Base-by-base conservation (phyloP, 176 grass and related monocot genomes). In the Secale cereale region DNA sequence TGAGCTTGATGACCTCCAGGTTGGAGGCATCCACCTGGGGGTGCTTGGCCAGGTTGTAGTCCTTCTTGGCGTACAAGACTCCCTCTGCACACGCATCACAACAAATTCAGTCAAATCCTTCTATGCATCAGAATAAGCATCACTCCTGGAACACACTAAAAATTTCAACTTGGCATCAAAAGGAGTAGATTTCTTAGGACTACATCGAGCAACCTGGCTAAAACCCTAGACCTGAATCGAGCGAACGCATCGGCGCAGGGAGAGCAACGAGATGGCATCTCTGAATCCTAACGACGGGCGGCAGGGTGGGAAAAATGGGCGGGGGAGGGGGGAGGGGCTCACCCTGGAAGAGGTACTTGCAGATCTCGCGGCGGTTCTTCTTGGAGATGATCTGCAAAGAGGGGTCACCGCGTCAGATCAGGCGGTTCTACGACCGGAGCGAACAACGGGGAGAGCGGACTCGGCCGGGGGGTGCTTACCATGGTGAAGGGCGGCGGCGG, bases 31-130 rank as follows among this genome's bases (percentile, higher is more conserved):
- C 95, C 1, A 98, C 62, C 85, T 90, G 85, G 0, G 92, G 92
- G 81, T 98, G 95, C 91, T 98, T 98, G 20, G 95, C 91, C 25
- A 98, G 77, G 85, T 98, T 98, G 82, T 94, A 98, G 33, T 98
- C 95, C 84, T 98, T 98, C 82, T 98, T 94, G 1, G 95, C 92
- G 82, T 91, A 98, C 30, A 98, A 68, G 27, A 94, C 92, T 0
- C 95, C 95, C 92, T 98, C 95, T 98, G 87, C 37, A 81, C 32
- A 41, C 26, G 10, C 19, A 48, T 28, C 67, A 1, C 6, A 6
- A 17, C 8, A 8, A 33, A 20, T 40, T 35, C 5, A 31, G 14
- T 28, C 3, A 28, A 8, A 43, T 1, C 7, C 0, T 59, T 19
- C 10, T 4, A 27, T 28, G 8, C 30, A 64, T 3, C 6, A 17